Conservation (phyloP, 768 basidiomycete species). For the Phaffia australis region DNA sequence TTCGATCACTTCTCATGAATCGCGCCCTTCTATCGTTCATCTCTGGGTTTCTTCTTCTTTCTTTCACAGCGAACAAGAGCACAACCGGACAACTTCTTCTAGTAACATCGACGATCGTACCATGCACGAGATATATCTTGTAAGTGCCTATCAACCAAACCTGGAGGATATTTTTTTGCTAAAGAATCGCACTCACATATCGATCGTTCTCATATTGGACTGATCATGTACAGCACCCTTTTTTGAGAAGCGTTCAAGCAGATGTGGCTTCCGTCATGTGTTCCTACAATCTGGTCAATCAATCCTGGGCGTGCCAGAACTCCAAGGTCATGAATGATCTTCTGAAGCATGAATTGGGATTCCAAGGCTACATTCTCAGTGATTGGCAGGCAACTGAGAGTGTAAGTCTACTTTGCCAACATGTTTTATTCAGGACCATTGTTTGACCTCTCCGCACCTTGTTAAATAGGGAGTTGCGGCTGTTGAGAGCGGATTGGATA, state of each 20-base stretch:
- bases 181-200: too few relatives aligned
- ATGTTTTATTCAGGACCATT: too few relatives aligned
- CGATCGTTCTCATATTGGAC: too few relatives aligned
- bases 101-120: constrained; percentile 73
- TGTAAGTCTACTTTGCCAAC: too few relatives aligned
- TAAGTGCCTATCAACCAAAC: too few relatives aligned
- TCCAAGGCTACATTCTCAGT: constrained; percentile 47
- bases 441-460: not conserved
- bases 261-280: constrained; percentile 67
- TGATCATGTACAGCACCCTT: constrained; percentile 24
- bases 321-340: constrained; percentile 59
- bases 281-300: constrained; percentile 49
- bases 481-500: constrained; percentile 31
- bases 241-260: constrained; percentile 49
- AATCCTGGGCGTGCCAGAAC: constrained; percentile 65
- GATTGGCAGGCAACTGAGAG: constrained; percentile 46
- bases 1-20: not conserved
- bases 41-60: not conserved
- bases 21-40: constrained; percentile 32
- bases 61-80: constrained; percentile 32
- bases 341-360: constrained; percentile 63
- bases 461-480: constrained; percentile 16
- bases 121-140: constrained; percentile 51
- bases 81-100: constrained; percentile 37
- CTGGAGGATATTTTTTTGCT: too few relatives aligned